phyloP scores from a whole-genome alignment of 2,329 filamentous ascomycete species.

The Fusarium sp. region DNA sequence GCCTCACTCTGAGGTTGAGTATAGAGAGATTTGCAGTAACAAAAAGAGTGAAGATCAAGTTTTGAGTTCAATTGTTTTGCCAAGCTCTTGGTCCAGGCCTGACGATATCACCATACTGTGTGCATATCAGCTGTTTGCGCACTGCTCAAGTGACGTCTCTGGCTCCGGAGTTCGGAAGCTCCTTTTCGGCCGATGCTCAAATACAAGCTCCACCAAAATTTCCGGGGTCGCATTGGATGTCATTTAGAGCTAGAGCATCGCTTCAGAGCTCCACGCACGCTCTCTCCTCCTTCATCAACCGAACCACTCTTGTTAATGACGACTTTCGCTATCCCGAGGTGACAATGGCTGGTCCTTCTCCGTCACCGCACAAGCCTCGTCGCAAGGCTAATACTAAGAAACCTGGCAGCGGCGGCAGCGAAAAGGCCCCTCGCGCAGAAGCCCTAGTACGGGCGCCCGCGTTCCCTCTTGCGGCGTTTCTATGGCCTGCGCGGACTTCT shows the following conservation, averaged over 20 bases:
- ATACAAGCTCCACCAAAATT: conserved; percentile 34
- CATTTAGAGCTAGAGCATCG: conserved; percentile 27
- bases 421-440: conserved; percentile 52
- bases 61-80: conserved; percentile 21
- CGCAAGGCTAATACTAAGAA: conserved; percentile 63
- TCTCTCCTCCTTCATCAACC: conserved; percentile 24
- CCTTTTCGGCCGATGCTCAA: conserved; percentile 22
- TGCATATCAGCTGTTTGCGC: fast-evolving
- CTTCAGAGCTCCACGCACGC: conserved; percentile 20
- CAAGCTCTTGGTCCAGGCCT: conserved; percentile 34
- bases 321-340: conserved; percentile 37
- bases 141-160: conserved; percentile 21
- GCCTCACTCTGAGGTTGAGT: not conserved
- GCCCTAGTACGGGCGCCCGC: conserved; percentile 69
- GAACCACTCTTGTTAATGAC: conserved; percentile 30
- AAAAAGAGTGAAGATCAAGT: not conserved
- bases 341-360: conserved; percentile 63
- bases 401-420: conserved; percentile 49
- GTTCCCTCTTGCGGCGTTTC: conserved; percentile 91
- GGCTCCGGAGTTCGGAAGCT: conserved; percentile 40
- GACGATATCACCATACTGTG: conserved; percentile 41
- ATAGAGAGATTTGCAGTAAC: not conserved
- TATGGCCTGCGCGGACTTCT: conserved; percentile 88
- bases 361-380: conserved; percentile 68
- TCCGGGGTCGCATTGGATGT: conserved; percentile 27